These are phyloP conservation scores for Cymodocea nodosa DNA, from an alignment of 116 monocot species.

Conservation along the genomic window DNA sequence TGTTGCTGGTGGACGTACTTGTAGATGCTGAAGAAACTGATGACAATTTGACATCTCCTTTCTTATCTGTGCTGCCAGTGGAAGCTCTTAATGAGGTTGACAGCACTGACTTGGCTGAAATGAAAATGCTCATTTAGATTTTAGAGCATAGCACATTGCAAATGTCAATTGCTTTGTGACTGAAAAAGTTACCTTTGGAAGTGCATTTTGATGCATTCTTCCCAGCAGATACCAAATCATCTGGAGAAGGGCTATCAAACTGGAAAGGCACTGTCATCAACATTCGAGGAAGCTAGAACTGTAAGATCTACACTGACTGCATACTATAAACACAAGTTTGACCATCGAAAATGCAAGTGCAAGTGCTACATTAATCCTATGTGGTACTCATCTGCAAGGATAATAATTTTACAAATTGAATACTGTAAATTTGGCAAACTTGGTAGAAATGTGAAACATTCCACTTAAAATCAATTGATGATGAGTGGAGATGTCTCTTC, in stretches of 20 bases:
- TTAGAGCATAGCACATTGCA: not conserved
- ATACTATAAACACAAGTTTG: not conserved
- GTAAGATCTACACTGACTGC: not conserved
- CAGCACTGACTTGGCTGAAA: slow-evolving; percentile 3
- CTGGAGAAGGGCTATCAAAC: slow-evolving; percentile 83
- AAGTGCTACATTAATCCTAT: not conserved
- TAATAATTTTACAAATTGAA: not conserved
- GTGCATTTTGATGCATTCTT: slow-evolving; percentile 34
- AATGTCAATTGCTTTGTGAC: not conserved
- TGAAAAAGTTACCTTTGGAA: slow-evolving; percentile 32
- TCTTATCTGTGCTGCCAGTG: slow-evolving; percentile 12
- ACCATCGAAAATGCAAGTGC: not conserved
- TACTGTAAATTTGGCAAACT: not conserved
- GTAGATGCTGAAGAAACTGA: slow-evolving; percentile 1
- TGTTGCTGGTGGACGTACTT: too few relatives aligned
- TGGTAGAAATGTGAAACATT: too few relatives aligned
- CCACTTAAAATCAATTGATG: too few relatives aligned
- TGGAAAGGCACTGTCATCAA: slow-evolving; percentile 60
- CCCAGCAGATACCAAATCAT: slow-evolving; percentile 63
- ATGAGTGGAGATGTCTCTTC: too few relatives aligned
- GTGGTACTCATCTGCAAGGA: not conserved
- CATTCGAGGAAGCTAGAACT: not conserved
- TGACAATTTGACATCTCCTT: slow-evolving; percentile 8
- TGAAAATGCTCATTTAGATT: not conserved
- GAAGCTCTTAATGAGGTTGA: slow-evolving; percentile 14